Conservation (phyloP, 768 basidiomycete genomes). For the Crepidotus variabilis region DNA sequence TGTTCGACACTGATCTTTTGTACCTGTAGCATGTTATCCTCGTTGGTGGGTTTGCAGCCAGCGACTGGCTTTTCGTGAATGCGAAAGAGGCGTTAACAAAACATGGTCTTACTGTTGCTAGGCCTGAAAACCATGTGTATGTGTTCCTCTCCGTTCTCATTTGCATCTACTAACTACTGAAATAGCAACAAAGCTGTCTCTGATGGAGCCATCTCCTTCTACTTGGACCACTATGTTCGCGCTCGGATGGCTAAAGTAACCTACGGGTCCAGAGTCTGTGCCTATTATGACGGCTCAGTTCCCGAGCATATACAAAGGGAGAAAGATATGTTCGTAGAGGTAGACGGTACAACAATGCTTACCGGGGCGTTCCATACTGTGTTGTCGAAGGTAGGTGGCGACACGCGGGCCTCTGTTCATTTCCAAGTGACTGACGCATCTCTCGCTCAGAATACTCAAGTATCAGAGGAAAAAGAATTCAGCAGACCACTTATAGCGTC, state of each 20-base stretch:
- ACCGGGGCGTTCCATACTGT: too few relatives aligned
- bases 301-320: conserved; percentile 1
- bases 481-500: too few relatives aligned
- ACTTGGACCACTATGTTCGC: conserved; percentile 45
- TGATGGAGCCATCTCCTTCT: conserved; percentile 38
- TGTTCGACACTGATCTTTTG: conserved; percentile 15
- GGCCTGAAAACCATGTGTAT: conserved; percentile 53
- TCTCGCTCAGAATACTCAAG: too few relatives aligned
- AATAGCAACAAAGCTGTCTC: conserved; percentile 44
- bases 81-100: conserved; percentile 34
- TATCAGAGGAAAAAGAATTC: too few relatives aligned
- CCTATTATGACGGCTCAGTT: conserved; percentile 23
- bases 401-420: too few relatives aligned
- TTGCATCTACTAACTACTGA: neutral
- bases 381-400: too few relatives aligned
- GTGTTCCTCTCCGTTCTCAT: conserved; percentile 12
- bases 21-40: conserved; percentile 36
- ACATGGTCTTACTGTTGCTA: conserved; percentile 35
- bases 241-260: conserved; percentile 42
- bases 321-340: neutral
- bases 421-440: too few relatives aligned
- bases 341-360: too few relatives aligned
- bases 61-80: conserved; percentile 44
- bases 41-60: conserved; percentile 57
- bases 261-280: conserved; percentile 35